These are phyloP conservation scores for Geosmithia morbida DNA, from an alignment of 2,329 filamentous ascomycete species.

Conservation along the genomic window DNA sequence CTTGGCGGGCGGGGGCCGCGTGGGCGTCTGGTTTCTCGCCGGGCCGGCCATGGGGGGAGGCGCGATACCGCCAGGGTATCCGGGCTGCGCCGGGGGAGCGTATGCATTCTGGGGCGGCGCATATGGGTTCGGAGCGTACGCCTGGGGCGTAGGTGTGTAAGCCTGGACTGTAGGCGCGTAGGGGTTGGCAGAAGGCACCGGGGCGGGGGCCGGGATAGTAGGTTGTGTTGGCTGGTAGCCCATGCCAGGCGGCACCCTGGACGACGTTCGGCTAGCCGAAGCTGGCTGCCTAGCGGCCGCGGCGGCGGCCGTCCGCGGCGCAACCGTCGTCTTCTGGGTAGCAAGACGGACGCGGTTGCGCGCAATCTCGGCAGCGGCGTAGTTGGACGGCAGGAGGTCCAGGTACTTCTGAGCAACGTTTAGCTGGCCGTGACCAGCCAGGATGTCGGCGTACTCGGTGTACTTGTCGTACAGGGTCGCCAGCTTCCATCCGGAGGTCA, in stretches of 20 bases:
- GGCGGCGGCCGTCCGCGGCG: slow-evolving; percentile 10
- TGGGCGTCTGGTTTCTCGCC: slow-evolving; percentile 49
- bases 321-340: slow-evolving; percentile 35
- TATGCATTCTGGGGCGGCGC: slow-evolving; percentile 27
- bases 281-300: slow-evolving; percentile 8
- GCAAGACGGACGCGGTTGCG: slow-evolving; percentile 75
- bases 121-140: slow-evolving; percentile 1
- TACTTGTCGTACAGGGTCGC: slow-evolving; percentile 85
- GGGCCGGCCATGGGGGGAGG: slow-evolving; percentile 21
- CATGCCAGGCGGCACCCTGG: slow-evolving; percentile 23
- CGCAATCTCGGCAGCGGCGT: slow-evolving; percentile 76
- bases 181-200: slow-evolving; percentile 12
- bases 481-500: slow-evolving; percentile 77
- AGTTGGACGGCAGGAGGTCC: slow-evolving; percentile 67
- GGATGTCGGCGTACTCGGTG: slow-evolving; percentile 89
- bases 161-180: slow-evolving; percentile 15
- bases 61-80: slow-evolving; percentile 21
- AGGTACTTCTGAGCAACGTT: slow-evolving; percentile 83
- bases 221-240: slow-evolving; percentile 35
- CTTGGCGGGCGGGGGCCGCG: slow-evolving; percentile 55
- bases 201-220: slow-evolving; percentile 7
- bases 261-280: slow-evolving; percentile 16
- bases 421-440: slow-evolving; percentile 79
- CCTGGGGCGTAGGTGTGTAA: slow-evolving; percentile 1
- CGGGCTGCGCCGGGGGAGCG: slow-evolving; percentile 30